These are phyloP conservation scores for Amanita rubescens DNA, from an alignment of 768 basidiomycete species.

Conservation along the genomic window DNA sequence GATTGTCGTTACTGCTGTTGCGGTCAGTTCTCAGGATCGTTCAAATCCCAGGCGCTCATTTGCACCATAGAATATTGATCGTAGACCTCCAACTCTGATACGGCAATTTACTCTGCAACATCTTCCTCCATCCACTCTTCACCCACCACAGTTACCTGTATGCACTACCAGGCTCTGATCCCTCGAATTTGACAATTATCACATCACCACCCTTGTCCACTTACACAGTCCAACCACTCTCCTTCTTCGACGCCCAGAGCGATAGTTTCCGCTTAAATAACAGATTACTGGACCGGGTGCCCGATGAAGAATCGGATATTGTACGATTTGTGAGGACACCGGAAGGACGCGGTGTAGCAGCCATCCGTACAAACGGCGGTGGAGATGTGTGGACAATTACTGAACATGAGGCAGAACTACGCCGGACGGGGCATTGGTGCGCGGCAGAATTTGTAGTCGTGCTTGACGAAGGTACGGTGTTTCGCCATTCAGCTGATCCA, in stretches of 20 bases:
- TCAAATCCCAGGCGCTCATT: conserved; percentile 3
- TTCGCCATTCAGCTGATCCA: neutral
- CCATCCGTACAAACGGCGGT: conserved; percentile 46
- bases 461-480: conserved; percentile 46
- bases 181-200: conserved; percentile 45
- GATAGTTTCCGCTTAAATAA: conserved; percentile 44
- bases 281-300: conserved; percentile 29
- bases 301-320: conserved; percentile 46
- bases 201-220: conserved; percentile 60
- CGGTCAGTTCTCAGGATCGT: conserved; percentile 38
- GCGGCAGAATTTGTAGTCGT: conserved; percentile 64
- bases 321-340: conserved; percentile 67
- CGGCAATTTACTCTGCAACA: conserved; percentile 70
- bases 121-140: conserved; percentile 39
- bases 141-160: conserved; percentile 44
- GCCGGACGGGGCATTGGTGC: conserved; percentile 44
- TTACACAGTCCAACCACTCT: conserved; percentile 47
- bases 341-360: conserved; percentile 68
- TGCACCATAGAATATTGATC: conserved; percentile 69
- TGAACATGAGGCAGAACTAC: conserved; percentile 39
- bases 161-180: conserved; percentile 41
- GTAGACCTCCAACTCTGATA: conserved; percentile 78
- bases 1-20: conserved; percentile 63
- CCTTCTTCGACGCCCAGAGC: conserved; percentile 55
- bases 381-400: conserved; percentile 61